These are phyloP conservation scores for Apocynum venetum DNA, from an alignment of 257 asterid species.

Conservation along the genomic window DNA sequence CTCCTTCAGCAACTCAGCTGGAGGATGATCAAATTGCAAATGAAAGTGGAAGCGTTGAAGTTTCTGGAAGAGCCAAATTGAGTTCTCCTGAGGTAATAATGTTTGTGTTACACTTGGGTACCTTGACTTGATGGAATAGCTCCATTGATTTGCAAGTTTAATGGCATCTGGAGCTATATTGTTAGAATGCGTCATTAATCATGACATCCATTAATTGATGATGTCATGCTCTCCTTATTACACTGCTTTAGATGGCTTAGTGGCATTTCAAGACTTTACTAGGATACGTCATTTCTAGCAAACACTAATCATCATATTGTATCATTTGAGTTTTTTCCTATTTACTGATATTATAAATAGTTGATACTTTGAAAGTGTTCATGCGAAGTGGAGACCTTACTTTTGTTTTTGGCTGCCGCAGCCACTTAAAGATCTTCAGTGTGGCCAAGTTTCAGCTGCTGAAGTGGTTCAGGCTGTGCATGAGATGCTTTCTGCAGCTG, in stretches of 20 bases:
- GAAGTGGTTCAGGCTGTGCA: conserved; percentile 94
- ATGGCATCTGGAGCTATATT: no score
- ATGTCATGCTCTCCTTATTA: not conserved
- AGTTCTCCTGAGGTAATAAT: conserved; percentile 51
- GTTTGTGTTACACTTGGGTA: conserved; percentile 4
- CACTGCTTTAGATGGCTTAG: not conserved
- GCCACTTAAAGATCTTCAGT: conserved; percentile 65
- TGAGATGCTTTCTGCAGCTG: conserved; percentile 95
- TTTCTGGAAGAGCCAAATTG: conserved; percentile 42
- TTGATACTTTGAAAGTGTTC: not conserved
- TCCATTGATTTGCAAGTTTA: not conserved
- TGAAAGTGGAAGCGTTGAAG: conserved; percentile 37
- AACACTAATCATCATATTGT: not conserved
- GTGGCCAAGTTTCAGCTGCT: conserved; percentile 77
- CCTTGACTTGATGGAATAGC: not conserved
- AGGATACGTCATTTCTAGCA: not conserved
- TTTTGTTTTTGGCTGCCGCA: conserved; percentile 33
- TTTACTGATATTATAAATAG: not conserved
- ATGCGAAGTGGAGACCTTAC: not conserved
- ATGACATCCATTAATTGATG: not conserved
- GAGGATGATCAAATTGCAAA: conserved; percentile 32
- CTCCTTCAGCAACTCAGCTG: conserved; percentile 31
- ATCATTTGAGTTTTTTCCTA: not conserved
- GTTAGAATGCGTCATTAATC: not conserved
- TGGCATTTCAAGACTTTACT: not conserved